Base-by-base conservation (phyloP, 495 filamentous ascomycete genomes). In the Penicillium bialowiezense region DNA sequence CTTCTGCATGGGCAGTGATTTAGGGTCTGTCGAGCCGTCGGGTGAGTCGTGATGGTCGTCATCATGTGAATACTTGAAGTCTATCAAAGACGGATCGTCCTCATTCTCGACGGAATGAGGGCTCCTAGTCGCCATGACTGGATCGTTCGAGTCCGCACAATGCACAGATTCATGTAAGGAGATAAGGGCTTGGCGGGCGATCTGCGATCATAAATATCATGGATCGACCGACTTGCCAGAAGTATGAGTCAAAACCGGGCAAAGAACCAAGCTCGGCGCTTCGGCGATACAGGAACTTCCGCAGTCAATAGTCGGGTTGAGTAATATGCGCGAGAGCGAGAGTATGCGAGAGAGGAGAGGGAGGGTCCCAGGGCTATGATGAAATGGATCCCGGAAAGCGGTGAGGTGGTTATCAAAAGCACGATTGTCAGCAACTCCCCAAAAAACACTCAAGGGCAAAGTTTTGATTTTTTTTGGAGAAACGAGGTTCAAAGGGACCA, bases 1-100 rank as follows among this genome's bases (percentile, higher is more conserved):
- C 70, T 97, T 96, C 69, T 96, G 91, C 53, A 91, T 70, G 29
- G 87, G 89, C 45, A 74, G 59, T 17, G 67, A 52, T 44, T 67
- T 68, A 26, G 54, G 29, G 26, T 69, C 67, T 39, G 57, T 50
- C 26, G 62, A 51, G 42, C 53, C 28, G 23, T 64, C 63, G 8
- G 68, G 55, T 20, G 58, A 51, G 5, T 48, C 44, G 28, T 56
- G 55, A 38, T 50, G 48, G 20, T 70, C 67, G 23, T 67, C 72
- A 34, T 67, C 67, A 29, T 63, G 58, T 20, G 42, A 24, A 52
- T 68, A 66, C n/a, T 40, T 48, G 35, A 60, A 48, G 28, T 62
- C 40, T 2, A 42, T 52, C 41, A 51, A 41, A 10, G 32, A 23
- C 24, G 63, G 54, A 43, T 74, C 71, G 40, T 74, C 70, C 36